A percentile compares a stretch with the other conserved stretches of the same genome.
Evolutionary conservation across 768 basidiomycete species (phyloP).

Genomic region (Kwoniella sp.): DNA sequence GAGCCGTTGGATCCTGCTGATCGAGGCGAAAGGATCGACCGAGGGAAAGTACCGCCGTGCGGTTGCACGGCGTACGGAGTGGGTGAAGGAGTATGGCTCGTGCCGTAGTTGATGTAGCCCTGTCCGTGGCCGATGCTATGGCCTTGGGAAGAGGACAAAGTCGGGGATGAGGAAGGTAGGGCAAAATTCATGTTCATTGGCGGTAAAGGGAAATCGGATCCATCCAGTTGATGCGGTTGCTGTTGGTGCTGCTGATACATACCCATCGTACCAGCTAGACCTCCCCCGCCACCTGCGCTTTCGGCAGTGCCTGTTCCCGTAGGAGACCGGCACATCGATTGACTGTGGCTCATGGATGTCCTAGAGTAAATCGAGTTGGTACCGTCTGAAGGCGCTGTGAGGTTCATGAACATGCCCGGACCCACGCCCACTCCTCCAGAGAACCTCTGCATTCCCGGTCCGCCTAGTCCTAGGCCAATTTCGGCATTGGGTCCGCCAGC

Average conservation of each 20-base stretch:
- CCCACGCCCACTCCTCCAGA: not conserved
- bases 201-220: constrained; percentile 2
- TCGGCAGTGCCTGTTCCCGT: not conserved
- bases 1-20: constrained; percentile 9
- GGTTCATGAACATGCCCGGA: not conserved
- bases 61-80: not conserved
- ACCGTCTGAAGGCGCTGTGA: constrained; percentile 8
- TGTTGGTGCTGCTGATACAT: not conserved
- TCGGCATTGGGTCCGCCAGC: not conserved
- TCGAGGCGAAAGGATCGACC: not conserved
- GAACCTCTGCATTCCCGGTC: not conserved
- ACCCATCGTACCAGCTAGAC: not conserved
- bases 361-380: constrained; percentile 13
- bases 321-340: not conserved
- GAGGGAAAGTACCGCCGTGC: constrained; percentile 6
- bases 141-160: not conserved
- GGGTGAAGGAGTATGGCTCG: constrained; percentile 4
- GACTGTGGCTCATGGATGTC: constrained; percentile 8
- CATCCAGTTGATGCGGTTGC: not conserved
- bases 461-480: not conserved
- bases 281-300: not conserved
- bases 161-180: not conserved
- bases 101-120: not conserved
- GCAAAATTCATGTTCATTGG: constrained; percentile 1
- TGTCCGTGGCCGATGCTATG: not conserved